Conservation (phyloP, 2,329 filamentous ascomycete genomes). For the Pyricularia sp. region DNA sequence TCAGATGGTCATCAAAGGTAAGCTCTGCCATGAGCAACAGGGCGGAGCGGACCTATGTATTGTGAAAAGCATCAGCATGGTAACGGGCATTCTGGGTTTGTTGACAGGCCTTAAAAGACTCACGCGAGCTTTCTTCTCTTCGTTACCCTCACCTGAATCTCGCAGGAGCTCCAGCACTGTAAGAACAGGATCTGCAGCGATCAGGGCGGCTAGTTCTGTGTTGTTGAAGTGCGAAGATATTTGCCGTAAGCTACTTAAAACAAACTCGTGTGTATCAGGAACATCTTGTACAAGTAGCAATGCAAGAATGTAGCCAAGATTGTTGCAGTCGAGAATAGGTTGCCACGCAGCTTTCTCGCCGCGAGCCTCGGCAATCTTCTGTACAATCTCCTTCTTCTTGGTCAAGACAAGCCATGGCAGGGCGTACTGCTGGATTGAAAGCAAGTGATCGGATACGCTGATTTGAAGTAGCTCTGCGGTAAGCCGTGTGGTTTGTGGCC, state of each 20-base stretch:
- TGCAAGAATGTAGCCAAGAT: constrained; percentile 45
- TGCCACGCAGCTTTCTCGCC: constrained; percentile 51
- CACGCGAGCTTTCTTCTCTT: constrained; percentile 43
- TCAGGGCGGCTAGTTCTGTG: constrained; percentile 51
- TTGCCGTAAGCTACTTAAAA: constrained; percentile 54
- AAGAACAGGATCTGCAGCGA: constrained; percentile 61
- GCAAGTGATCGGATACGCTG: constrained; percentile 59
- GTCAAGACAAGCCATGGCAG: constrained; percentile 76
- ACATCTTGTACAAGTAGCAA: constrained; percentile 45
- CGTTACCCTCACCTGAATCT: constrained; percentile 55
- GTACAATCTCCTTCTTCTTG: constrained; percentile 64
- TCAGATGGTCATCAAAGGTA: constrained; percentile 7
- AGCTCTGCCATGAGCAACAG: constrained; percentile 30
- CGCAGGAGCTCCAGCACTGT: constrained; percentile 76
- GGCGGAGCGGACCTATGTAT: constrained; percentile 30
- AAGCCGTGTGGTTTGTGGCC: constrained; percentile 70
- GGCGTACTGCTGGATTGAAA: constrained; percentile 66
- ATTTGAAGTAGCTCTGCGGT: constrained; percentile 72
- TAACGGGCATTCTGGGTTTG: background rate
- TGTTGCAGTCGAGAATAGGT: constrained; percentile 40
- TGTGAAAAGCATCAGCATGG: background rate
- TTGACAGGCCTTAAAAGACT: constrained; percentile 14
- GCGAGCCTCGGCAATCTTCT: constrained; percentile 66
- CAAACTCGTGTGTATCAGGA: constrained; percentile 45
- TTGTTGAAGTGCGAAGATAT: constrained; percentile 59